Evolutionary conservation across 225 moss, liverwort and hornwort genomes (phyloP), one percentile per base, ranked within the genome.

Genomic region (Sphagnum contortum): DNA sequence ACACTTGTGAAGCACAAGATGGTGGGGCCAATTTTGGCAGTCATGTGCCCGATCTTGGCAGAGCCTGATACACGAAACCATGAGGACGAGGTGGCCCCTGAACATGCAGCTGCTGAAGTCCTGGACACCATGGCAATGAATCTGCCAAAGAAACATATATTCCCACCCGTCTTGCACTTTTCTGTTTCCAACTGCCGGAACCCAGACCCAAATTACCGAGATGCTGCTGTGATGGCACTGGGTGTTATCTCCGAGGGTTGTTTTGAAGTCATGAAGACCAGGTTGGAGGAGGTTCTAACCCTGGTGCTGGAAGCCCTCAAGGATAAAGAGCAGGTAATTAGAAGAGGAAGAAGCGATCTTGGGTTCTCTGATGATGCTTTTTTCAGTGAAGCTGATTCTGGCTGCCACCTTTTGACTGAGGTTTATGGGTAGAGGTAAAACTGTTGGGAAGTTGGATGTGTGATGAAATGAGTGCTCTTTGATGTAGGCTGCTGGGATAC

Each of bases 171-270:
- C 47, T 68, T 93, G 54, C 73, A 76, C 68, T 99, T 99, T 74
- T 85, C 93, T 56, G 74, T 84, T 60, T 84, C 83, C 54, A 90
- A 99, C 69, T 82, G 82, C 48, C 79, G 91, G 50, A 99, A 99
- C 65, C 80, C 91, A 8, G 88, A 99, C 68, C 86, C 81, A 45
- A 87, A 93, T 75, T 93, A 82, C 68, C 82, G 98, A 69, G 91
- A 93, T 79, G 93, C 98, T 68, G 83, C 91, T 50, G 84, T 93
- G 46, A 93, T 99, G 98, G 82, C 98, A 62, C 63, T 99, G 62
- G 98, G 91, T 67, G 98, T 93, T 51, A 99, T 91, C 67, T 99
- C 93, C 13, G 98, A 99, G 85, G 98, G 98, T 64, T 99, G 98
- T 75, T 88, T 89, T 58, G 98, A 99, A 73, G 81, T 81, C 13